A percentile compares a stretch with the other conserved stretches of the same genome.
Evolutionary conservation across 2,329 filamentous ascomycete species (phyloP).

Genomic region (Macrophomina tecta): DNA sequence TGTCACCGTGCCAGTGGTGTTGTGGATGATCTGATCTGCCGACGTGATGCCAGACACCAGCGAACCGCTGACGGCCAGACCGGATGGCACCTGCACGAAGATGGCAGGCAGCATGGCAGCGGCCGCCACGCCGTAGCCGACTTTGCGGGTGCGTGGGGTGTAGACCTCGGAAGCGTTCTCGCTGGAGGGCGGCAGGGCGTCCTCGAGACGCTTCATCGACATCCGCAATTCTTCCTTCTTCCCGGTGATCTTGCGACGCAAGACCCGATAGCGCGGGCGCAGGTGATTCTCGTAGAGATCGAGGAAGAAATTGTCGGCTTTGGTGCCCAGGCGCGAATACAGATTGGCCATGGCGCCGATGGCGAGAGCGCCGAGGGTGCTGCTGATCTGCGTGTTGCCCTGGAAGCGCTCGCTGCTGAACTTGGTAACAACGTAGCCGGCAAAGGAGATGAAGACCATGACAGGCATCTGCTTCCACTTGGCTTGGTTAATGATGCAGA

Average conservation of each 20-base stretch:
- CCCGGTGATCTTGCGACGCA: conserved; percentile 43
- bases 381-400: conserved; percentile 75
- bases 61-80: conserved; percentile 63
- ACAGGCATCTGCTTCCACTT: conserved; percentile 79
- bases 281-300: conserved; percentile 61
- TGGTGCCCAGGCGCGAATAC: conserved; percentile 71
- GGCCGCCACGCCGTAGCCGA: conserved; percentile 78
- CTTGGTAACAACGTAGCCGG: conserved; percentile 77
- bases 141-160: conserved; percentile 42
- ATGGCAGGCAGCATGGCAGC: conserved; percentile 87
- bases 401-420: conserved; percentile 71
- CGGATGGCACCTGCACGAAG: conserved; percentile 70
- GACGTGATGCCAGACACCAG: conserved; percentile 63
- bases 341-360: conserved; percentile 80
- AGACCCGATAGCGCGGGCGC: conserved; percentile 43
- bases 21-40: conserved; percentile 61
- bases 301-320: conserved; percentile 62
- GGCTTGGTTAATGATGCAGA: conserved; percentile 77
- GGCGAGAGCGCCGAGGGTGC: conserved; percentile 76
- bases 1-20: conserved; percentile 46
- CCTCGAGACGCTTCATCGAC: conserved; percentile 7
- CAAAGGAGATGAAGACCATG: conserved; percentile 75
- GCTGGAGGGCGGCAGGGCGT: neutral
- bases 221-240: conserved; percentile 12
- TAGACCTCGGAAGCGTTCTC: conserved; percentile 27